These are phyloP conservation scores for Oenanthe javanica DNA, from an alignment of 140 eudicot species.

Conservation along the genomic window DNA sequence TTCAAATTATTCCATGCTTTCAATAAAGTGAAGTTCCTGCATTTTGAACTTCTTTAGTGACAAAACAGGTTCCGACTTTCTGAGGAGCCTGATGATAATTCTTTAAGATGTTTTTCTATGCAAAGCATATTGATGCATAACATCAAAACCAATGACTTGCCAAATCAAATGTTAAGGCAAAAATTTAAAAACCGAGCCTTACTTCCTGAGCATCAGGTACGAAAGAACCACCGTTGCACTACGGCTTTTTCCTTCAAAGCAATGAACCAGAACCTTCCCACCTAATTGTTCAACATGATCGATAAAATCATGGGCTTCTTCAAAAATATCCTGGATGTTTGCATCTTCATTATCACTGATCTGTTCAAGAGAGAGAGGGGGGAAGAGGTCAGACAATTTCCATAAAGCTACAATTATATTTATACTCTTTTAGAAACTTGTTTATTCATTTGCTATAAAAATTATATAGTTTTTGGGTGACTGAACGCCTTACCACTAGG, in stretches of 20 bases:
- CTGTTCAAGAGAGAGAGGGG: constrained; percentile 22
- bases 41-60: constrained; percentile 5
- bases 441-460: neutral
- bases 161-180: neutral
- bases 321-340: constrained; percentile 59
- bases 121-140: neutral
- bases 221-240: constrained; percentile 95
- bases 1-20: constrained; percentile 78
- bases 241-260: constrained; percentile 98
- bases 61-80: neutral
- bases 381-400: neutral
- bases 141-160: neutral
- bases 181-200: constrained; percentile 19
- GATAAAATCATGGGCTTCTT: constrained; percentile 73
- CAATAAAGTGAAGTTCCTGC: constrained; percentile 68
- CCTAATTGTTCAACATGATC: constrained; percentile 66
- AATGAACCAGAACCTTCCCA: constrained; percentile 93
- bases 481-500: neutral
- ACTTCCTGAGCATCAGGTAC: constrained; percentile 84
- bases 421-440: neutral
- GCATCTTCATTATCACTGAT: constrained; percentile 80
- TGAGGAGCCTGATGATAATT: neutral
- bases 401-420: neutral
- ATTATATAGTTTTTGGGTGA: too few relatives aligned
- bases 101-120: neutral